These are phyloP conservation scores for Candida ponderosae DNA, from an alignment of 805 yeast species.

Conservation along the genomic window DNA sequence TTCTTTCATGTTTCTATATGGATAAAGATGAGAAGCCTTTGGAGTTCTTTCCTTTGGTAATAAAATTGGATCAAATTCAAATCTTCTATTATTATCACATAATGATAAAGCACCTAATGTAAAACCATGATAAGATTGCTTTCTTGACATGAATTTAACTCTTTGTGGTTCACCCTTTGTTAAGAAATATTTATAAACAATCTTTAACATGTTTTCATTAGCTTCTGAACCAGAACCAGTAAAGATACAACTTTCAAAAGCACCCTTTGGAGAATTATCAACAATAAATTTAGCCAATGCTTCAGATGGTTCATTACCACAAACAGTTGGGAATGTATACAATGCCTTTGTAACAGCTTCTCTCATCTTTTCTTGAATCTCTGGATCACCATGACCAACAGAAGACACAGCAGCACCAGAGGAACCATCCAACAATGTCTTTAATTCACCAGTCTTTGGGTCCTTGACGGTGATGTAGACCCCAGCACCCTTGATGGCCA, in stretches of 20 bases:
- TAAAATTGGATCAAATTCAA: slow-evolving; percentile 23
- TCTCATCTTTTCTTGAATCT: slow-evolving; percentile 30
- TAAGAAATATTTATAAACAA: slow-evolving; percentile 39
- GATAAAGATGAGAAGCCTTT: slow-evolving; percentile 20
- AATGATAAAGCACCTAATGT: slow-evolving; percentile 38
- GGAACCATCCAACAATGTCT: slow-evolving; percentile 31
- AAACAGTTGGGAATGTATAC: slow-evolving; percentile 27
- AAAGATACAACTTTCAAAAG: slow-evolving; percentile 34
- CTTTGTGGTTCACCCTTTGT: slow-evolving; percentile 35
- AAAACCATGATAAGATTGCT: slow-evolving; percentile 41
- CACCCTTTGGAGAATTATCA: slow-evolving; percentile 34
- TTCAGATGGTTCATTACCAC: slow-evolving; percentile 31
- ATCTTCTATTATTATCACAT: slow-evolving; percentile 30
- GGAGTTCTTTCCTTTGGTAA: slow-evolving; percentile 17
- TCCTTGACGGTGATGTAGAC: slow-evolving; percentile 27
- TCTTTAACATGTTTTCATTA: slow-evolving; percentile 56
- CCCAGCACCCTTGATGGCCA: slow-evolving; percentile 31
- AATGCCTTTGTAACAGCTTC: slow-evolving; percentile 28
- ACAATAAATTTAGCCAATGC: slow-evolving; percentile 34
- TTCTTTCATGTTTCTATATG: slow-evolving; percentile 19
- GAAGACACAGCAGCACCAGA: slow-evolving; percentile 49
- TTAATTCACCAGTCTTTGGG: slow-evolving; percentile 26
- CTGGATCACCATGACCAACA: slow-evolving; percentile 36
- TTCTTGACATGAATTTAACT: slow-evolving; percentile 35
- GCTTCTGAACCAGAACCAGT: slow-evolving; percentile 62